Evolutionary conservation across 2,329 filamentous ascomycete species (phyloP).

Genomic region (Beauveria pseudobassiana): DNA sequence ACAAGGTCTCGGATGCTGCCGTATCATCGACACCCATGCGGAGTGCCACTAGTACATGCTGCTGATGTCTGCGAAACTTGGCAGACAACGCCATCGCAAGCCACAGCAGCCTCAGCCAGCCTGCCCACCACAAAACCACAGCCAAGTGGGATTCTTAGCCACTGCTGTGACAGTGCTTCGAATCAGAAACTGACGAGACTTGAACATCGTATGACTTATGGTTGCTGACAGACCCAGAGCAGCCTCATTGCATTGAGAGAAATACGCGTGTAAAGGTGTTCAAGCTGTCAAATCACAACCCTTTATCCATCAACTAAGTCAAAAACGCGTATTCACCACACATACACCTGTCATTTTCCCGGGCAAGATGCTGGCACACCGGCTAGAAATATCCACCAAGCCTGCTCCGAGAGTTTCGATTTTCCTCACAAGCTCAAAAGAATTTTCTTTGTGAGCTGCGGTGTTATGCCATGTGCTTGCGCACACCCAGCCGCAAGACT

Average conservation of each 20-base stretch:
- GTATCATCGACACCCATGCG: slow-evolving; percentile 27
- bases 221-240: too few relatives aligned
- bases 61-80: not conserved
- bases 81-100: not conserved
- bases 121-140: not conserved
- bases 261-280: not conserved
- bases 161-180: too few relatives aligned
- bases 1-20: slow-evolving; percentile 23
- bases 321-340: not conserved
- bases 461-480: not conserved
- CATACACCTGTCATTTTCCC: not conserved
- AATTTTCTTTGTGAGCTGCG: too few relatives aligned
- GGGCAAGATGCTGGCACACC: not conserved
- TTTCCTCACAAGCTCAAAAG: not conserved
- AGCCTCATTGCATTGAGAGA: too few relatives aligned
- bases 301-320: not conserved
- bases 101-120: not conserved
- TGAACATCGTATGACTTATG: too few relatives aligned
- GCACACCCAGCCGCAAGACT: not conserved
- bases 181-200: too few relatives aligned
- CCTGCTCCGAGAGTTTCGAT: not conserved
- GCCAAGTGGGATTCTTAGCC: not conserved
- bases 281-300: not conserved
- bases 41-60: slow-evolving; percentile 15
- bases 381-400: not conserved